Evolutionary conservation across 257 asterid genomes (phyloP), one percentile per base, ranked within the genome.

Genomic region (Plantago major): DNA sequence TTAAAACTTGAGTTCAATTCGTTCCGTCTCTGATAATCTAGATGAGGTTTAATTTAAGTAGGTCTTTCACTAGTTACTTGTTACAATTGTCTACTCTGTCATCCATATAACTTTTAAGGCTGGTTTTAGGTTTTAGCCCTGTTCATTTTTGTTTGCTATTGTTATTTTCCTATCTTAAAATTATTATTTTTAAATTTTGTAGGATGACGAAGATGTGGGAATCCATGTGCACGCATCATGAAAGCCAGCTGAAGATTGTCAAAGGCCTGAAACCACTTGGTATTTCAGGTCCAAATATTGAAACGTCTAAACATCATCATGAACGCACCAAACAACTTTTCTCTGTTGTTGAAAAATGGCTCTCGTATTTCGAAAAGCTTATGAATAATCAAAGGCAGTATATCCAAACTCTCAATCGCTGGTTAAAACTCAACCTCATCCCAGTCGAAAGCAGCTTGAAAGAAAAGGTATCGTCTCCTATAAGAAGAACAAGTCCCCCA

Each of bases 131-230:
- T 22, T 22, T 22, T 22, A 22, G 26, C 26, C 26, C 26, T 22
- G 26, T 22, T 22, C 26, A 22, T 22, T 1, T 22, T 22, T 22
- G 26, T 22, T 22, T 22, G 26, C 1, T 22, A 22, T 22, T 22
- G 26, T 22, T 22, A 22, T 7, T 11, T 7, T 48, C 10, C 10
- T 51, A 26, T 18, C 56, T 48, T 48, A n/a, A 8, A 48, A 16
- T 16, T 8, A 51, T 15, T 48, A 2, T 48, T 10, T n/a, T 48
- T 48, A 16, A 48, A 19, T 16, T 51, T 6, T 56, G 19, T 5
- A 92, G 97, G 91, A 89, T 89, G 97, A 55, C 82, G 17, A 80
- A 70, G 67, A 92, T 89, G 97, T 92, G 96, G 97, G 87, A 77
- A 66, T 81, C 93, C 33, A 80, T 89, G 89, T 79, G 79, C 73